Conservation (phyloP, 768 basidiomycete species). For the Sarcodon sp. region DNA sequence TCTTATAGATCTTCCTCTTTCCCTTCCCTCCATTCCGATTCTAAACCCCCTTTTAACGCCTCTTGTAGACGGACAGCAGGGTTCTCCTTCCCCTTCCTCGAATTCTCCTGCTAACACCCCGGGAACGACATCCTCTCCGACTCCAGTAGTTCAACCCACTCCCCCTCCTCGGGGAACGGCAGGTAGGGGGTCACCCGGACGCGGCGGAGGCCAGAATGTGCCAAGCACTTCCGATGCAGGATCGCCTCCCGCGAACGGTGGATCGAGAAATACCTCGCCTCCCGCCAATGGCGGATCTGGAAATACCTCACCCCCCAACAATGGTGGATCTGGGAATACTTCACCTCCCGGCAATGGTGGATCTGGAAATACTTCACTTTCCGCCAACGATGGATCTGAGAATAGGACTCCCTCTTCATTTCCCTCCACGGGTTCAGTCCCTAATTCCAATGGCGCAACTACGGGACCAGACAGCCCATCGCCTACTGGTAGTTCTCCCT, state of each 20-base stretch:
- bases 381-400: background rate
- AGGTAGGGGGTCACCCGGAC: too few relatives aligned
- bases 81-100: background rate
- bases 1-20: conserved; percentile 3
- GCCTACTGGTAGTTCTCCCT: background rate
- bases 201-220: too few relatives aligned
- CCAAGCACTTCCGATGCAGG: too few relatives aligned
- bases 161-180: background rate
- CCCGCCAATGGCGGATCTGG: background rate
- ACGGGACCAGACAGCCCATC: background rate
- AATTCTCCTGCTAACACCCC: background rate
- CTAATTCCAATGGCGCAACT: background rate
- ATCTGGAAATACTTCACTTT: background rate
- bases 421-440: background rate
- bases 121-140: background rate
- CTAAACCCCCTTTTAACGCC: conserved; percentile 19
- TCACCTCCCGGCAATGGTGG: background rate
- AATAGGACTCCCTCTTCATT: background rate
- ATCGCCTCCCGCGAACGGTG: background rate
- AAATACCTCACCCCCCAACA: background rate
- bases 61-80: conserved; percentile 9
- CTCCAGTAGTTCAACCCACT: conserved; percentile 1
- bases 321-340: background rate
- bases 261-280: background rate
- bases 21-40: conserved; percentile 12